Base-by-base conservation (phyloP, 2,329 filamentous ascomycete genomes). In the Thyridium curvatum region DNA sequence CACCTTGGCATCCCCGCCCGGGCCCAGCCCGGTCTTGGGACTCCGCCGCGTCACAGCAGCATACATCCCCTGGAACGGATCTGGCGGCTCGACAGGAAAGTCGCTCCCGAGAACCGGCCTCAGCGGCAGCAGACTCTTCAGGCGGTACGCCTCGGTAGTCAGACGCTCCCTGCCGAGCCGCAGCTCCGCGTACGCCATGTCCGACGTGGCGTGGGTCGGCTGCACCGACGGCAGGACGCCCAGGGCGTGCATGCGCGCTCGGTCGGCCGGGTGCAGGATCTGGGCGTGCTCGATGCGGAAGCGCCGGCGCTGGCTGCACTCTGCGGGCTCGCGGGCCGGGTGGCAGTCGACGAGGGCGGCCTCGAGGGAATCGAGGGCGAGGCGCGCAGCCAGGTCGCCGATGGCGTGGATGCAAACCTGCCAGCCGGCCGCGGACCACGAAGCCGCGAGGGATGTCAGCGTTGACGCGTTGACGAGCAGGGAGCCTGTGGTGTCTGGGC, bases 361-460 rank as follows among this genome's bases (percentile, higher is more conserved):
- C 34, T 76, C 69, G 37, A 85, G 71, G 8, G 81, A 79, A 47
- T 83, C 72, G 33, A 86, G 60, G 40, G 79, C 78, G 26, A 77
- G 65, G 18, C 80, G 71, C 52, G 84, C 84, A 13, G 82, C 82
- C 4, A 76, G 65, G 55, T 86, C 82, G 8, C 82, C 82, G 41
- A 86, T 86, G 35, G 81, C 82, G 55, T 86, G 82, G 43, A 86
- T 82, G 51, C 82, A 83, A 40, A 86, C 79, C 52, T 86, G 82
- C 49, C 71, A 85, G 12, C 77, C 78, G 29, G 66, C 68, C 3
- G 59, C 58, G 13, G 79, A 72, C 82, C 82, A 86, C 18, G 71
- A 56, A 10, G 59, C 61, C 3, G 79, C 66, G 9, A 83, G 60
- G 6, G 62, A 53, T 1, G 67, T 69, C 38, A 86, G 63, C 4